phyloP scores from a whole-genome alignment of 768 basidiomycete genomes.

The Tricholoma flavovirens region DNA sequence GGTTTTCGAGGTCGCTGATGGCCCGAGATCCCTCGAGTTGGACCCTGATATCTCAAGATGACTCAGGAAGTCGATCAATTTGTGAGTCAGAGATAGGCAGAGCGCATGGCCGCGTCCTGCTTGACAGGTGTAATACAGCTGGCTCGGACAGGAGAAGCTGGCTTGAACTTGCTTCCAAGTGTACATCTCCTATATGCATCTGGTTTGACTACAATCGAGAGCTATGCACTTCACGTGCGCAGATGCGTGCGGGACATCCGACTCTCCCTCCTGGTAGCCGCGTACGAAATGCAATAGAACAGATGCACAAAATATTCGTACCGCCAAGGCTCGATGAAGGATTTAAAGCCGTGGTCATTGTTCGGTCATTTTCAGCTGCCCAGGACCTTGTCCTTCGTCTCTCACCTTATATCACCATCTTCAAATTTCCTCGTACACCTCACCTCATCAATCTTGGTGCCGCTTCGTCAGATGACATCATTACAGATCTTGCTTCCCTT shows the following conservation, averaged over 20 bases:
- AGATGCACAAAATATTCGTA: conserved; percentile 44
- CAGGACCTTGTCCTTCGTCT: conserved; percentile 40
- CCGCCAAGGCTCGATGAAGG: conserved; percentile 45
- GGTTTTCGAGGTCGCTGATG: conserved; percentile 43
- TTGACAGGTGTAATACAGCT: conserved; percentile 55
- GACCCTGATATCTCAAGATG: conserved; percentile 52
- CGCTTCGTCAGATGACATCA: conserved; percentile 49
- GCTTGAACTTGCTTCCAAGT: conserved; percentile 42
- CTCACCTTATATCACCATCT: conserved; percentile 36
- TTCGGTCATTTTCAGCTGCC: conserved; percentile 48
- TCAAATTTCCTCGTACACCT: conserved; percentile 58
- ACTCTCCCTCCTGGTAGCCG: conserved; percentile 51
- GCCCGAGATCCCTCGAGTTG: conserved; percentile 39
- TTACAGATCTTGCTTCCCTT: conserved; percentile 20
- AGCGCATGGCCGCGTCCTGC: conserved; percentile 33
- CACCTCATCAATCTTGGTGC: conserved; percentile 57
- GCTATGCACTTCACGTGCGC: conserved; percentile 49
- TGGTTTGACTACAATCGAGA: conserved; percentile 49
- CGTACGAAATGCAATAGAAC: conserved; percentile 49
- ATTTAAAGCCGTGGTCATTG: conserved; percentile 42
- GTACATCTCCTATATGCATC: conserved; percentile 38
- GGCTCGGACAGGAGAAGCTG: conserved; percentile 41
- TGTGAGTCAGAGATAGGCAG: conserved; percentile 50
- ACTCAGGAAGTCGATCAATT: conserved; percentile 39
- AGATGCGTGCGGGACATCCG: conserved; percentile 52